Conservation (phyloP, 176 grass and related monocot genomes). For the Musa itinerans region DNA sequence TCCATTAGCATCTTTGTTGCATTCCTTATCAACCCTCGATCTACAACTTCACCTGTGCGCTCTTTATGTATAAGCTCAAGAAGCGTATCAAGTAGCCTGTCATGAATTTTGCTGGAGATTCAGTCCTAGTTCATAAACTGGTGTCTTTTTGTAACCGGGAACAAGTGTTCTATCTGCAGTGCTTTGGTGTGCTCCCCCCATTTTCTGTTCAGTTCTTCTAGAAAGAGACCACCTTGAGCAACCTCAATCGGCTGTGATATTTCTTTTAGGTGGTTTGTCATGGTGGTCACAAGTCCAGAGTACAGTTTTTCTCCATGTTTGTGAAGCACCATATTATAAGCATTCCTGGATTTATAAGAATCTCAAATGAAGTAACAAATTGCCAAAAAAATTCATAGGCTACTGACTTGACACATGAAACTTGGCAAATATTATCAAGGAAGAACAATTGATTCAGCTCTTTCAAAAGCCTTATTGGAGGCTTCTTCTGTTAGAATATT, state of each 20-base stretch:
- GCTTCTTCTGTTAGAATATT: too few relatives aligned
- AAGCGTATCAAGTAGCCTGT: conserved; percentile 44
- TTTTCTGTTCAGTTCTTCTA: conserved; percentile 23
- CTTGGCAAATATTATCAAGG: too few relatives aligned
- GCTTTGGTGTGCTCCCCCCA: conserved; percentile 19
- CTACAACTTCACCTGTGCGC: conserved; percentile 78
- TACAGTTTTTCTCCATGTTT: conserved; percentile 72
- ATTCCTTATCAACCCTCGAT: conserved; percentile 76
- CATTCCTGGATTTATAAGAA: conserved; percentile 46
- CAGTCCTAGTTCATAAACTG: conserved; percentile 6
- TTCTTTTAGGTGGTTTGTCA: conserved; percentile 18
- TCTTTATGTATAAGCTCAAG: conserved; percentile 77
- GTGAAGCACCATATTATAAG: conserved; percentile 99
- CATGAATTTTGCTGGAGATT: conserved; percentile 10
- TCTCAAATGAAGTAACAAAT: background rate
- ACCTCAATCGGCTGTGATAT: conserved; percentile 2
- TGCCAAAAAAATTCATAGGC: too few relatives aligned
- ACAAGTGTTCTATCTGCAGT: conserved; percentile 3
- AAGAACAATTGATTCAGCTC: too few relatives aligned
- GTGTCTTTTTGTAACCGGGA: background rate
- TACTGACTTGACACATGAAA: too few relatives aligned
- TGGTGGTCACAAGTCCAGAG: conserved; percentile 10
- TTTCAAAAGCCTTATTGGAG: too few relatives aligned
- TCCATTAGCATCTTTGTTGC: conserved; percentile 96
- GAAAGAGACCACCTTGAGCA: background rate